Percentiles rank a stretch among this genome's conserved stretches.
These are phyloP conservation scores for Cladobotryum protrusum DNA, from an alignment of 2,329 filamentous ascomycete genomes.

Conservation along the genomic window DNA sequence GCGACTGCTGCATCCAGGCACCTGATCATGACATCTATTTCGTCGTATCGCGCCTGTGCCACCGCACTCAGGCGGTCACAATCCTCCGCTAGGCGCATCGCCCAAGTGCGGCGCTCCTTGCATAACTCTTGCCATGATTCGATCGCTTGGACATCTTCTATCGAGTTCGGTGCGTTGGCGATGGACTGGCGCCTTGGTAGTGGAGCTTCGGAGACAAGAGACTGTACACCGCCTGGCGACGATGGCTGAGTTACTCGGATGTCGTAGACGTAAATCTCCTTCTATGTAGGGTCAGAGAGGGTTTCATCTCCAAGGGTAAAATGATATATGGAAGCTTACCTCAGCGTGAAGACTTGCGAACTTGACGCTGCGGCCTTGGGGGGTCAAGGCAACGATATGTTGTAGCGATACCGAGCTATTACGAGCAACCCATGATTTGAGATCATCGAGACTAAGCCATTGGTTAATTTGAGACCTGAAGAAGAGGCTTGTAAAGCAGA, in stretches of 20 bases:
- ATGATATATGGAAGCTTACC: constrained; percentile 41
- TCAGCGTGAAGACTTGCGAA: constrained; percentile 73
- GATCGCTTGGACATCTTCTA: constrained; percentile 72
- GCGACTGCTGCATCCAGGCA: constrained; percentile 79
- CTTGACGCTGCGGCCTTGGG: constrained; percentile 77
- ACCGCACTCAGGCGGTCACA: constrained; percentile 59
- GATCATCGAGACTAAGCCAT: constrained; percentile 65
- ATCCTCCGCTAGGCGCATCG: constrained; percentile 60
- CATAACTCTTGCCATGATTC: constrained; percentile 86
- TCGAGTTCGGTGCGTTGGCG: constrained; percentile 71
- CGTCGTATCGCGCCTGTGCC: constrained; percentile 60
- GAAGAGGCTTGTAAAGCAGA: constrained; percentile 7
- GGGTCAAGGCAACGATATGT: constrained; percentile 82
- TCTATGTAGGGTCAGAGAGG: constrained; percentile 40
- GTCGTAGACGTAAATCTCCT: constrained; percentile 89
- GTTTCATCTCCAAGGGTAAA: background rate
- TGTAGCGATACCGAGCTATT: constrained; percentile 67
- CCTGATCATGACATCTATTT: constrained; percentile 70
- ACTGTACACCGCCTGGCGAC: constrained; percentile 38
- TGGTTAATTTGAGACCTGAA: background rate
- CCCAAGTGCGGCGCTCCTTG: constrained; percentile 75
- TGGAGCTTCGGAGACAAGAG: constrained; percentile 42
- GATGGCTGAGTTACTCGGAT: constrained; percentile 62
- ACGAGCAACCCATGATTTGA: constrained; percentile 73
- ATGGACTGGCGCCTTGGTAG: constrained; percentile 49